A percentile compares a stretch with the other conserved stretches of the same genome.
These are phyloP conservation scores for Pythium guiyangense DNA, from an alignment of 352 stramenopile species.

Conservation along the genomic window DNA sequence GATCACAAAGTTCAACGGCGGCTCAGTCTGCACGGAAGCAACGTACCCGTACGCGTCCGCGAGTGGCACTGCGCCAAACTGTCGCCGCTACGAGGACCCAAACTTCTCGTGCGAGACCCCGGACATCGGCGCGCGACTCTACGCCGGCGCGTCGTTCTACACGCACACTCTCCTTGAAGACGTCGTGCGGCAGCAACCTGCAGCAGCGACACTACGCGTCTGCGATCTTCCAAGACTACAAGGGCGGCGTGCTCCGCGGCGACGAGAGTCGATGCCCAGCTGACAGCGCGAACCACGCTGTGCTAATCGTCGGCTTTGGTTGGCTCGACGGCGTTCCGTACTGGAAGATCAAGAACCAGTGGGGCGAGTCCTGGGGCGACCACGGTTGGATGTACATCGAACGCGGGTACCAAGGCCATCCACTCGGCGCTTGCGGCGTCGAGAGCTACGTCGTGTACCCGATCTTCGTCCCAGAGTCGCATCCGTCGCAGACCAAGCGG, in stretches of 20 bases:
- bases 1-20: conserved; percentile 5
- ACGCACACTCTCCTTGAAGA: conserved; percentile 11
- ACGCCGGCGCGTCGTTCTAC: not conserved
- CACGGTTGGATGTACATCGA: conserved; percentile 29
- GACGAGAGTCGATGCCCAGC: conserved; percentile 2
- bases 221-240: conserved; percentile 4
- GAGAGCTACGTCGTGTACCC: conserved; percentile 48
- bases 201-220: not conserved
- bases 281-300: conserved; percentile 15
- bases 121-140: conserved; percentile 9
- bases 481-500: not conserved
- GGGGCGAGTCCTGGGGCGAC: conserved; percentile 22
- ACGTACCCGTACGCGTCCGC: conserved; percentile 14
- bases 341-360: conserved; percentile 47
- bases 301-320: conserved; percentile 32
- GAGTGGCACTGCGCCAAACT: not conserved
- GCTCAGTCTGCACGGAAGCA: conserved; percentile 13
- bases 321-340: conserved; percentile 14
- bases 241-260: conserved; percentile 7
- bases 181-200: conserved; percentile 4
- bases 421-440: conserved; percentile 48
- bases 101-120: conserved; percentile 6
- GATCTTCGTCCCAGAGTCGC: conserved; percentile 5
- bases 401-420: conserved; percentile 29
- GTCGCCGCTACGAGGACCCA: conserved; percentile 11